Conservation (phyloP, 202 grass and related monocot genomes). For the Sporobolus alterniflorus region DNA sequence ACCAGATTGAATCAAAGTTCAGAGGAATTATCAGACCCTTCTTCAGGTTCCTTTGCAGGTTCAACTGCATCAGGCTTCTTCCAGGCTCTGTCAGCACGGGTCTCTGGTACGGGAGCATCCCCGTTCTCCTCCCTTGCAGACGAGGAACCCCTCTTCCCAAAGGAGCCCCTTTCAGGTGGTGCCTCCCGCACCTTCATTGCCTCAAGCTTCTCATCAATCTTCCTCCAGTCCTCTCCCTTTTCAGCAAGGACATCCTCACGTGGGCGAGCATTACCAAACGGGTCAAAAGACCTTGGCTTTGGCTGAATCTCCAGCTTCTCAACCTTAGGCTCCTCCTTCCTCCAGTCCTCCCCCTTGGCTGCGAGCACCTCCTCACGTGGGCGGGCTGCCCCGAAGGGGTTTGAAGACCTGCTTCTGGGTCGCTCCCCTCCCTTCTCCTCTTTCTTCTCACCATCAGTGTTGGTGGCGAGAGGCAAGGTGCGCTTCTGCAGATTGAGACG, state of each 20-base stretch:
- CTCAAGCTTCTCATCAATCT: slow-evolving; percentile 80
- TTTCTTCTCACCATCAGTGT: slow-evolving; percentile 13
- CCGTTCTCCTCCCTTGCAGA: slow-evolving; percentile 38
- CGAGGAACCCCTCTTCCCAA: slow-evolving; percentile 46
- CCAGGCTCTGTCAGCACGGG: slow-evolving; percentile 47
- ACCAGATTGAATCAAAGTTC: slow-evolving; percentile 1
- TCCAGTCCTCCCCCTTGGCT: slow-evolving; percentile 49
- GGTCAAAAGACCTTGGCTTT: slow-evolving; percentile 20
- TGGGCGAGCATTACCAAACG: slow-evolving; percentile 62
- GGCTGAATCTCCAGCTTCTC: slow-evolving; percentile 27
- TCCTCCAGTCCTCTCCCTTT: slow-evolving; percentile 73
- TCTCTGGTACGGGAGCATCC: slow-evolving; percentile 28
- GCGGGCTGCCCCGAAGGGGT: slow-evolving; percentile 51
- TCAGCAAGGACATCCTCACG: slow-evolving; percentile 80
- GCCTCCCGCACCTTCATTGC: slow-evolving; percentile 56
- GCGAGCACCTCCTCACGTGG: slow-evolving; percentile 75
- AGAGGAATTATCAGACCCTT: slow-evolving; percentile 40
- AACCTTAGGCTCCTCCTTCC: slow-evolving; percentile 31
- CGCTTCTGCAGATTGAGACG: slow-evolving; percentile 73
- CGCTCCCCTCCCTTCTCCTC: slow-evolving; percentile 20
- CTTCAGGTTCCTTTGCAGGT: slow-evolving; percentile 24
- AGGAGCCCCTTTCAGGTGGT: slow-evolving; percentile 37
- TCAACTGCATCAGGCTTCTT: slow-evolving; percentile 56
- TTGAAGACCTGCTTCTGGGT: slow-evolving; percentile 10
- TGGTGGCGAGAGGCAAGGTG: slow-evolving; percentile 47